Base-by-base conservation (phyloP, 148 eudicot genomes). In the Rhododendron simsii region DNA sequence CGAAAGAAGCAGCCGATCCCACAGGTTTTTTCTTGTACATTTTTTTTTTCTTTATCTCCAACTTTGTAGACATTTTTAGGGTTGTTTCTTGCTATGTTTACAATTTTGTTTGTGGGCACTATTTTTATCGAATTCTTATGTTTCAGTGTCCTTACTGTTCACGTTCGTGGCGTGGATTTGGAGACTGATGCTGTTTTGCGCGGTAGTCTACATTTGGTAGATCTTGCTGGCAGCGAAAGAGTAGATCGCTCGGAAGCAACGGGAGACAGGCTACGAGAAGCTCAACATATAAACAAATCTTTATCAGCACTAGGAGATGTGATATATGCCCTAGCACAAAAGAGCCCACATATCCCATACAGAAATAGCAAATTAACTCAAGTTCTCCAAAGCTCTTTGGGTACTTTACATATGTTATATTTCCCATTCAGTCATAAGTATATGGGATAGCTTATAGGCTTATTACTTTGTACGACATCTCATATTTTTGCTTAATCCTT, bases 211-310 rank as follows among this genome's bases (percentile, higher is more conserved):
- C 99, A 95, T 92, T 90, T 97, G 92, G 98, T 97, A 71, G 99
- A 97, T 89, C 95, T 97, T 69, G 99, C 99, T 50, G 99, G 99
- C 81, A 97, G 99, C 89, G 99, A 97, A 92, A 93, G 99, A 88
- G 98, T 97, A 39, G 99, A 95, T 84, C 95, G 98, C 30, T 95
- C 98, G 82, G 99, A 95, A 88, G 99, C 93, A 87, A 93, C 93
- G 16, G 99, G 99, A 51, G 99, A 97, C 75, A 91, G 99, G 85
- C 89, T 97, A 82, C 86, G 91, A 78, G 99, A 97, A 91, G 99
- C 99, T 45, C 99, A 97, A 69, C 98, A 97, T 89, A 97, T 97
- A 82, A 97, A 97, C 91, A 97, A 93, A 89, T 97, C 99, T 37
- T 85, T 97, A 57, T 97, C 99, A 73, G 98, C 99, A 71, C 91